phyloP scores from a whole-genome alignment of 176 grass and related monocot species.

The Echinochloa phyllopogon region DNA sequence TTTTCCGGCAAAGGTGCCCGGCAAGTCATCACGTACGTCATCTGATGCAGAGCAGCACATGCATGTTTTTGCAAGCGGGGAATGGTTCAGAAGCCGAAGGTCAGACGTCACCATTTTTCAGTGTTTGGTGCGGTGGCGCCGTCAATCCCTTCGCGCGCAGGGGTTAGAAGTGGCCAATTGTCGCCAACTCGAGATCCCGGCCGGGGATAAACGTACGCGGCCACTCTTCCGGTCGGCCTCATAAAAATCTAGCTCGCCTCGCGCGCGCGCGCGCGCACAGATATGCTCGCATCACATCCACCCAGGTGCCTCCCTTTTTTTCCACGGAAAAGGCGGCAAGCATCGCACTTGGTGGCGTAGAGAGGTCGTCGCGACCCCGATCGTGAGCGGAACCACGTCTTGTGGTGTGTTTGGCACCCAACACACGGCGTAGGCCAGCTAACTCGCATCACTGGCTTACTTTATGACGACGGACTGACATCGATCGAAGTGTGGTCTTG shows the following conservation, averaged over 20 bases:
- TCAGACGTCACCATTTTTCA: neutral
- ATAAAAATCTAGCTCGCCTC: neutral
- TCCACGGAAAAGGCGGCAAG: slow-evolving; percentile 1
- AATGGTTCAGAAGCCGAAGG: neutral
- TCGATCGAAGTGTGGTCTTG: neutral
- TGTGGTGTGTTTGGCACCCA: neutral
- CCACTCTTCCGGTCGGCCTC: neutral
- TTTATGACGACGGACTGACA: neutral
- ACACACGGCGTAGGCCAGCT: neutral
- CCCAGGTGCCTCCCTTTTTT: neutral
- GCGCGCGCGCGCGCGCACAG: neutral
- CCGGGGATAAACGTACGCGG: neutral
- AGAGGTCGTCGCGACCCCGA: neutral
- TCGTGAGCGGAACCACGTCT: neutral
- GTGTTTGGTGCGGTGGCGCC: slow-evolving; percentile 12
- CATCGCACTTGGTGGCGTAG: neutral
- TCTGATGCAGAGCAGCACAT: neutral
- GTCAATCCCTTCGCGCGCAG: neutral
- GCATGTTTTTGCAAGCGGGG: neutral
- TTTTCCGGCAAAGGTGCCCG: neutral
- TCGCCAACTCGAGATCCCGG: neutral
- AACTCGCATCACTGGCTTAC: neutral
- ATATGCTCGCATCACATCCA: neutral
- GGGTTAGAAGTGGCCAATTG: neutral
- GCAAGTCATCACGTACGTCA: neutral